A percentile compares a stretch with the other conserved stretches of the same genome.
Conservation (phyloP, 78 protist species). For the Dictyostelium firmibasis region DNA sequence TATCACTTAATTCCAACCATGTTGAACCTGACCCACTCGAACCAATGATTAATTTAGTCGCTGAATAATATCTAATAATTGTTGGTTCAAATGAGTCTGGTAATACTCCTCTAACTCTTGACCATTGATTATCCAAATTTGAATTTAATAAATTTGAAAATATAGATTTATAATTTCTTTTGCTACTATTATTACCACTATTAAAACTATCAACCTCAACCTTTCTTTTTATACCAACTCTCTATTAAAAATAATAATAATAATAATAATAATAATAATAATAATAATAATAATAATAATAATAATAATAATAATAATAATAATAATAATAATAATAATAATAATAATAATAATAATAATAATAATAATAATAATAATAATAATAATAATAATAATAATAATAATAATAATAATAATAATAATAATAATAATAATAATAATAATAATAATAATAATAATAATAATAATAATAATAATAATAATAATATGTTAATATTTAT, state of each 20-base stretch:
- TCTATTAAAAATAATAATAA: not conserved
- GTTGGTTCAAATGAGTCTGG: slow-evolving; percentile 42
- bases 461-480: too few relatives aligned
- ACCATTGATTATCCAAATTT: slow-evolving; percentile 55
- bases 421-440: too few relatives aligned
- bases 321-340: too few relatives aligned
- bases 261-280: too few relatives aligned
- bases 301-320: too few relatives aligned
- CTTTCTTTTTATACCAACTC: slow-evolving; percentile 59
- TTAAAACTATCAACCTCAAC: not conserved
- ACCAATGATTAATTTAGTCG: not conserved
- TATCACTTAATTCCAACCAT: slow-evolving; percentile 46
- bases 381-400: too few relatives aligned
- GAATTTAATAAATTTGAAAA: slow-evolving; percentile 3
- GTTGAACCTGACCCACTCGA: slow-evolving; percentile 12
- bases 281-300: too few relatives aligned
- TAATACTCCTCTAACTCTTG: slow-evolving; percentile 5
- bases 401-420: too few relatives aligned
- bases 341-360: too few relatives aligned
- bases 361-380: too few relatives aligned
- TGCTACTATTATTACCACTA: not conserved
- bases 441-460: too few relatives aligned
- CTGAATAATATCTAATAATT: not conserved
- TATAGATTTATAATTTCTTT: slow-evolving; percentile 6
- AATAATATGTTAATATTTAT: too few relatives aligned